Percentiles rank a stretch among this genome's conserved stretches.
These are phyloP conservation scores for Pyricularia pennisetigena DNA, from an alignment of 2,329 filamentous ascomycete genomes.

Conservation along the genomic window DNA sequence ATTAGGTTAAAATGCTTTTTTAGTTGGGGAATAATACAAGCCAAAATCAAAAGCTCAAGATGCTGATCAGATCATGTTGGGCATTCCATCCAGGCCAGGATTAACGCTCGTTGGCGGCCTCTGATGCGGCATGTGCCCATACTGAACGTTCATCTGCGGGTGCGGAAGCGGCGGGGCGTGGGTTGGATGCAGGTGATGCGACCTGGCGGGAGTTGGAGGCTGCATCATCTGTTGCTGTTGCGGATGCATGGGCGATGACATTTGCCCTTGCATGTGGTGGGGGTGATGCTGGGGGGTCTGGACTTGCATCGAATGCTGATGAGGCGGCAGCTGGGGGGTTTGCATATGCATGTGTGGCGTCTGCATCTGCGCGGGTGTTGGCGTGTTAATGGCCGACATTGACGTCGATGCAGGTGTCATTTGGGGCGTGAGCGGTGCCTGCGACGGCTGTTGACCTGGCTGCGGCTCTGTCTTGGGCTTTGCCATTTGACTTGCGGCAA, in stretches of 20 bases:
- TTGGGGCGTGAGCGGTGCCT: slow-evolving; percentile 30
- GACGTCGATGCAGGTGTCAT: slow-evolving; percentile 21
- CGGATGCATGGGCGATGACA: slow-evolving; percentile 11
- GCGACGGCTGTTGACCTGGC: slow-evolving; percentile 17
- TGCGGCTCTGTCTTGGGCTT: slow-evolving; percentile 36
- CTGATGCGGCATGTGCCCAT: slow-evolving; percentile 16
- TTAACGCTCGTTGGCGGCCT: slow-evolving; percentile 18
- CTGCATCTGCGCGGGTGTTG: slow-evolving; percentile 20
- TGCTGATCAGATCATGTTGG: slow-evolving; percentile 35
- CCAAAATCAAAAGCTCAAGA: neutral
- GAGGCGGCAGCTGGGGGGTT: slow-evolving; percentile 14
- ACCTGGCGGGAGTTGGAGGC: slow-evolving; percentile 2
- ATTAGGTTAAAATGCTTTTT: neutral
- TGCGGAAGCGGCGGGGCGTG: slow-evolving; percentile 11
- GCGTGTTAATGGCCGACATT: slow-evolving; percentile 26
- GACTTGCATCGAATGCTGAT: slow-evolving; percentile 11
- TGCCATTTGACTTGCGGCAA: slow-evolving; percentile 29
- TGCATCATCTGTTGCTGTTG: slow-evolving; percentile 3
- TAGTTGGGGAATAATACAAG: neutral
- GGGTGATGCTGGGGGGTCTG: slow-evolving; percentile 11
- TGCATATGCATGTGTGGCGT: slow-evolving; percentile 18
- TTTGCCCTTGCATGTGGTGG: slow-evolving; percentile 11
- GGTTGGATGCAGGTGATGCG: slow-evolving; percentile 7
- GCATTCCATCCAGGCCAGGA: slow-evolving; percentile 24
- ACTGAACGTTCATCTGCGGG: slow-evolving; percentile 14